phyloP scores from a whole-genome alignment of 352 stramenopile genomes.

The Globisporangium emineosum region DNA sequence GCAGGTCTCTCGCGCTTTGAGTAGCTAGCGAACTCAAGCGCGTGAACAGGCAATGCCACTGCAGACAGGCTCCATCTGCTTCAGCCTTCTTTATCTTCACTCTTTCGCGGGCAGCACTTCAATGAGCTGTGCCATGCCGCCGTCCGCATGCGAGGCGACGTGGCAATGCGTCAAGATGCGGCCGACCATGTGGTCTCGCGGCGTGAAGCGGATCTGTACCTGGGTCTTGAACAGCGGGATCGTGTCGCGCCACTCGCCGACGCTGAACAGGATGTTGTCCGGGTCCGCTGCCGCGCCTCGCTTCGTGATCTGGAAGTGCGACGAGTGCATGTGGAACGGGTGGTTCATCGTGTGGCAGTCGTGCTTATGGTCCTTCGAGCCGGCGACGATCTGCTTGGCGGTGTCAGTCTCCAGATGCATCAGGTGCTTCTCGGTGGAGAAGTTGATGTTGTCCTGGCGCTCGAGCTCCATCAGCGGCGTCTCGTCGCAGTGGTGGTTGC shows the following conservation, averaged over 20 bases:
- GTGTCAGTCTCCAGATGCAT: conserved; percentile 17
- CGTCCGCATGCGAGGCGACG: conserved; percentile 65
- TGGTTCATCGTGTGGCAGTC: conserved; percentile 73
- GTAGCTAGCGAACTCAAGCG: background rate
- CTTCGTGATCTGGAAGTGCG: conserved; percentile 65
- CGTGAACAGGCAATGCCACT: background rate
- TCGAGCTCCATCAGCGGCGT: conserved; percentile 14
- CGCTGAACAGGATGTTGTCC: conserved; percentile 48
- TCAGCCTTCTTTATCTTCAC: background rate
- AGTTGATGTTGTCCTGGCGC: conserved; percentile 27
- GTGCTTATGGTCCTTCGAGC: conserved; percentile 17
- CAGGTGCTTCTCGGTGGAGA: conserved; percentile 26
- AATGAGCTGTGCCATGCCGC: conserved; percentile 76
- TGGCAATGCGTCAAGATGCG: conserved; percentile 73
- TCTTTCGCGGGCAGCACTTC: conserved; percentile 26
- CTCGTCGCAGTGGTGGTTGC: conserved; percentile 32
- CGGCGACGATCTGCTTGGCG: conserved; percentile 12
- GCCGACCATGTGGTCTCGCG: conserved; percentile 60
- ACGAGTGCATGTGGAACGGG: conserved; percentile 78
- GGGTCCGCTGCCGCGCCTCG: conserved; percentile 43
- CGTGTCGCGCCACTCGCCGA: conserved; percentile 77
- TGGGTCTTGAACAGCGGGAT: conserved; percentile 64
- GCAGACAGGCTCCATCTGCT: background rate
- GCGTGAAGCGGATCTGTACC: conserved; percentile 67
- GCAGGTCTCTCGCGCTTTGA: background rate